A percentile compares a stretch with the other conserved stretches of the same genome.
Conservation (phyloP, 768 basidiomycete species). For the Zangia roseola region DNA sequence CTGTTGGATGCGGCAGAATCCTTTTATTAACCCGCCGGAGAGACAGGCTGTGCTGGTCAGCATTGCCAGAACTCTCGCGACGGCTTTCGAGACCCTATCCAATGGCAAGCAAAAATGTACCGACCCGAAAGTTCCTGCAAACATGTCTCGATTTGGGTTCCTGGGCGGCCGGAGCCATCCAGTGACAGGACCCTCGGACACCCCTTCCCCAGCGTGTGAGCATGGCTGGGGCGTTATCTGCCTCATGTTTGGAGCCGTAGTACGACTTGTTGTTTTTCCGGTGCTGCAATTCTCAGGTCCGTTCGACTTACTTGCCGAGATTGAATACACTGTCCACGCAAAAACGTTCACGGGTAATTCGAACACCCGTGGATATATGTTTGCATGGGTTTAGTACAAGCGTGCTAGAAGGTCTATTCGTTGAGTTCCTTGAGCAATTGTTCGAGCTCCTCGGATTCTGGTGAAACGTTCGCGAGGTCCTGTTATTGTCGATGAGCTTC, state of each 20-base stretch:
- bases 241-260: constrained; percentile 21
- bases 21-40: constrained; percentile 10
- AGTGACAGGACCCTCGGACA: constrained; percentile 20
- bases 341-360: neutral
- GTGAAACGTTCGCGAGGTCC: constrained; percentile 52
- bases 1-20: constrained; percentile 12
- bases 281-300: neutral
- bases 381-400: constrained; percentile 2
- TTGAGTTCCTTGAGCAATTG: constrained; percentile 60
- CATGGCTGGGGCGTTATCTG: constrained; percentile 29
- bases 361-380: neutral
- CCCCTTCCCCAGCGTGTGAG: constrained; percentile 18
- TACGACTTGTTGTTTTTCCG: neutral
- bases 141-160: constrained; percentile 11
- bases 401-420: constrained; percentile 29
- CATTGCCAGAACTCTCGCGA: neutral
- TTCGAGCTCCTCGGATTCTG: constrained; percentile 50
- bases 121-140: neutral
- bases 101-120: constrained; percentile 7
- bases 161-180: constrained; percentile 16
- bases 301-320: neutral
- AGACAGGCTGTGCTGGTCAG: neutral
- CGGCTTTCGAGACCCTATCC: neutral
- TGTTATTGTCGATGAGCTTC: constrained; percentile 32
- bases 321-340: constrained; percentile 2